A percentile compares a stretch with the other conserved stretches of the same genome.
Evolutionary conservation across 2,329 filamentous ascomycete genomes (phyloP).

Genomic region (Capronia americana): DNA sequence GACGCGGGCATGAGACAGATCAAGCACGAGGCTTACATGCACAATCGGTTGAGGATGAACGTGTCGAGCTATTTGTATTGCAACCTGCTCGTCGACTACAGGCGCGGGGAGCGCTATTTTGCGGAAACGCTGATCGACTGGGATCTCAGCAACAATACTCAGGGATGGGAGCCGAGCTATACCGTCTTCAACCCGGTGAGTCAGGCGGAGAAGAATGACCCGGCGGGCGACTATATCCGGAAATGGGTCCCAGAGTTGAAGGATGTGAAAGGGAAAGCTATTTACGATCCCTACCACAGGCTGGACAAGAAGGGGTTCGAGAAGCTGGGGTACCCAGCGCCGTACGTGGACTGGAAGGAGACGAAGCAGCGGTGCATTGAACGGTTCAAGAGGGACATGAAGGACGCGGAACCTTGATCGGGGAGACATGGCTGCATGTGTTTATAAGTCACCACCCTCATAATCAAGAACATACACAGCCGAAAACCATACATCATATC

Average conservation of each 20-base stretch:
- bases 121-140: constrained; percentile 53
- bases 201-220: constrained; percentile 81
- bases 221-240: constrained; percentile 71
- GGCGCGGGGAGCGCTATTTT: constrained; percentile 59
- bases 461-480: not conserved
- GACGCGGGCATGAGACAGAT: constrained; percentile 61
- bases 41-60: constrained; percentile 60
- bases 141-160: constrained; percentile 57
- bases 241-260: constrained; percentile 76
- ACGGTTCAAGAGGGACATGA: constrained; percentile 67
- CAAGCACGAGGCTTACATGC: constrained; percentile 58
- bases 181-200: constrained; percentile 76
- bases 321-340: constrained; percentile 71
- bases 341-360: constrained; percentile 72
- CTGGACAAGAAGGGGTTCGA: constrained; percentile 56
- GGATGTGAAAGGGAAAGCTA: constrained; percentile 61
- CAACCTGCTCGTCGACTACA: constrained; percentile 58
- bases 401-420: constrained; percentile 46
- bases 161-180: constrained; percentile 60
- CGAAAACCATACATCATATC: not conserved
- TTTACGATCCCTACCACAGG: constrained; percentile 56
- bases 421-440: not conserved
- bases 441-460: not conserved
- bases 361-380: constrained; percentile 68
- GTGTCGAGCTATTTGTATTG: constrained; percentile 56